phyloP scores from a whole-genome alignment of 2,329 filamentous ascomycete species.

The Aspergillus sp. region DNA sequence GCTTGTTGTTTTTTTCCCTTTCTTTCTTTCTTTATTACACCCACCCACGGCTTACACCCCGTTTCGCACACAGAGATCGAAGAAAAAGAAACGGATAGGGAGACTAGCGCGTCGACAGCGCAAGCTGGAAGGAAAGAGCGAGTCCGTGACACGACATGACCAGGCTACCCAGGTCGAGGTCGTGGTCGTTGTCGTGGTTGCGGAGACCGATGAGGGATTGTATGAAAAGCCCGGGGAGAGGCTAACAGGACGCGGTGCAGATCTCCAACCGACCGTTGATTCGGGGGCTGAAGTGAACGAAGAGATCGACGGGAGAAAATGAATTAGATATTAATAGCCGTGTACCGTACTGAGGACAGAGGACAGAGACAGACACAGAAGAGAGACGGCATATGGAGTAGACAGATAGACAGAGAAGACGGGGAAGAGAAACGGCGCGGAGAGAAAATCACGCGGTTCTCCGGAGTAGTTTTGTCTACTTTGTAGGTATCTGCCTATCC shows the following conservation, averaged over 20 bases:
- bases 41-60: neutral
- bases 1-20: neutral
- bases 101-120: conserved; percentile 13
- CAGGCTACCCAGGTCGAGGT: conserved; percentile 4
- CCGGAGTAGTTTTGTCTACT: too few relatives aligned
- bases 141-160: conserved; percentile 25
- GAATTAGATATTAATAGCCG: too few relatives aligned
- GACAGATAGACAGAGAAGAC: conserved; percentile 4
- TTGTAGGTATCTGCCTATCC: too few relatives aligned
- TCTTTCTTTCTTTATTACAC: neutral
- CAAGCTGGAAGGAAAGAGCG: conserved; percentile 17
- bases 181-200: too few relatives aligned
- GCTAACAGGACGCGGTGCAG: neutral
- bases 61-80: neutral
- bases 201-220: too few relatives aligned
- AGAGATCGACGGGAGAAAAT: neutral
- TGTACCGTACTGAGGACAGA: too few relatives aligned
- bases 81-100: neutral
- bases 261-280: neutral
- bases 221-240: too few relatives aligned
- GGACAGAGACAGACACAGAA: neutral
- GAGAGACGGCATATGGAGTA: neutral
- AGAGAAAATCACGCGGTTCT: conserved; percentile 3
- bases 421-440: conserved; percentile 4
- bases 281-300: neutral